A percentile compares a stretch with the other conserved stretches of the same genome.
These are phyloP conservation scores for Calonectria hongkongensis DNA, from an alignment of 2,329 filamentous ascomycete species.

Conservation along the genomic window DNA sequence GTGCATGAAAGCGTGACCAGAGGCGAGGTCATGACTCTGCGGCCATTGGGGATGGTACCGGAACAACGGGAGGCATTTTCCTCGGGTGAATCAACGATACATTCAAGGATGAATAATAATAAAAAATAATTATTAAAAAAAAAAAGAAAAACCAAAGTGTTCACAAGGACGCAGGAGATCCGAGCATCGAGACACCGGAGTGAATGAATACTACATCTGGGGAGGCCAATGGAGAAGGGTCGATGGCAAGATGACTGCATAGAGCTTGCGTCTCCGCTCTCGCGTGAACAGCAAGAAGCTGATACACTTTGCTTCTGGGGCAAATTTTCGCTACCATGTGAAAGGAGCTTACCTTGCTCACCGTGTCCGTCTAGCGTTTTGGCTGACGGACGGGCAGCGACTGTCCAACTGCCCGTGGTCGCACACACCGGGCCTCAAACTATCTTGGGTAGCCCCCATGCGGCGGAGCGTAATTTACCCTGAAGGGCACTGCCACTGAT, in stretches of 20 bases:
- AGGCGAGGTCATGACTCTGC: slow-evolving; percentile 44
- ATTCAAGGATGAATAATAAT: neutral
- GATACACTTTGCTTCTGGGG: slow-evolving; percentile 22
- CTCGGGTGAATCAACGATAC: neutral
- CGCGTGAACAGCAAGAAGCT: slow-evolving; percentile 19
- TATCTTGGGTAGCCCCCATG: slow-evolving; percentile 22
- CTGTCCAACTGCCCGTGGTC: slow-evolving; percentile 19
- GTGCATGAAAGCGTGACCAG: slow-evolving; percentile 47
- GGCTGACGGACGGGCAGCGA: slow-evolving; percentile 11
- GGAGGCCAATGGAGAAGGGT: slow-evolving; percentile 31
- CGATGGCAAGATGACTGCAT: slow-evolving; percentile 48
- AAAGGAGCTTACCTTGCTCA: slow-evolving; percentile 34
- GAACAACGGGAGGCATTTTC: slow-evolving; percentile 6
- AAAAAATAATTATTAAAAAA: slow-evolving; percentile 6
- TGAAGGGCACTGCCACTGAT: slow-evolving; percentile 40
- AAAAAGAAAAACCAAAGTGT: slow-evolving; percentile 21
- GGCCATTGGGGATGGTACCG: slow-evolving; percentile 32
- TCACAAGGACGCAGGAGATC: neutral
- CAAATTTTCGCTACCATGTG: slow-evolving; percentile 34
- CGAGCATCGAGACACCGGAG: slow-evolving; percentile 14
- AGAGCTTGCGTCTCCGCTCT: slow-evolving; percentile 31
- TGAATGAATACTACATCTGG: slow-evolving; percentile 3
- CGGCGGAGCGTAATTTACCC: slow-evolving; percentile 10
- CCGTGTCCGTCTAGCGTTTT: slow-evolving; percentile 26
- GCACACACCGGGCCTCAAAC: slow-evolving; percentile 33